phyloP scores from a whole-genome alignment of 495 filamentous ascomycete species.

The Elaphomyces granulatus region DNA sequence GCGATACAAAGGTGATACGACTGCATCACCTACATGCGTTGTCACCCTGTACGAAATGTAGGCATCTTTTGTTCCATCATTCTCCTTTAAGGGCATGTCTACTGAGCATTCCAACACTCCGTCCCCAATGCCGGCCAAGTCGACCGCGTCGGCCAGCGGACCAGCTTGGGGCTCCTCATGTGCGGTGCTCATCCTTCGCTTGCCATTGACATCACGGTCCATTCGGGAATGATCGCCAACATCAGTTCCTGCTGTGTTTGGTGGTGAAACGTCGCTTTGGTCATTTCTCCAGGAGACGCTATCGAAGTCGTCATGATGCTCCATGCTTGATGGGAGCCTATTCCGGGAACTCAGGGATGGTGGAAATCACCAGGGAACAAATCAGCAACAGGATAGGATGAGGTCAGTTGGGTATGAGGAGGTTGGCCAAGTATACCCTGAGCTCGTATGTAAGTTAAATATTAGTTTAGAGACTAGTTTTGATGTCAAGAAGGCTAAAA shows the following conservation, averaged over 20 bases:
- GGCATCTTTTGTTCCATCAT: slow-evolving; percentile 92
- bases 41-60: slow-evolving; percentile 93
- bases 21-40: slow-evolving; percentile 60
- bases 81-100: slow-evolving; percentile 72
- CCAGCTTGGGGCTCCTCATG: slow-evolving; percentile 38
- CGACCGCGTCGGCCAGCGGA: slow-evolving; percentile 39
- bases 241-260: slow-evolving; percentile 32
- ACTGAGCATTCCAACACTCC: slow-evolving; percentile 77
- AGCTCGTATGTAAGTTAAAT: no score
- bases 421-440: no score
- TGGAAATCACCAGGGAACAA: no score
- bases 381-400: no score
- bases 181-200: slow-evolving; percentile 35
- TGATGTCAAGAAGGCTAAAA: no score
- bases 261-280: slow-evolving; percentile 35
- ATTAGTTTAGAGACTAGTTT: no score
- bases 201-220: slow-evolving; percentile 34
- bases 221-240: slow-evolving; percentile 18
- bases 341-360: no score
- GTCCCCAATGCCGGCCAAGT: slow-evolving; percentile 55
- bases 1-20: neutral
- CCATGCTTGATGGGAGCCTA: slow-evolving; percentile 26
- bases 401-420: no score
- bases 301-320: slow-evolving; percentile 43
- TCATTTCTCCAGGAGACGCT: slow-evolving; percentile 44